A percentile compares a stretch with the other conserved stretches of the same genome.
Conservation (phyloP, 2,329 filamentous ascomycete species). For the Arthrobotrys sphaeroides region DNA sequence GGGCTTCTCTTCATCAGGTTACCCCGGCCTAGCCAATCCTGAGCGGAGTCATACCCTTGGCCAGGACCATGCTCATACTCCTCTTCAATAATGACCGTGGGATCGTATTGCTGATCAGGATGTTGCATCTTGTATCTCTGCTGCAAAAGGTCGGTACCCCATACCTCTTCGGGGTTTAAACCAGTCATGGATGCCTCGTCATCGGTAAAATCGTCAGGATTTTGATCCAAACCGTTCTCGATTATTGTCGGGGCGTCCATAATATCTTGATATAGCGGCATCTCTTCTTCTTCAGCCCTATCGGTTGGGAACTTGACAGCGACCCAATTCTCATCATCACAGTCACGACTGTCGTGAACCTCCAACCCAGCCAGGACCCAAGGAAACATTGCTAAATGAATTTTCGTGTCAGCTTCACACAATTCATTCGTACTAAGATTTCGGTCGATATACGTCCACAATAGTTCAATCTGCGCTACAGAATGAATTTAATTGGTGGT, state of each 20-base stretch:
- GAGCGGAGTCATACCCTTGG: not conserved
- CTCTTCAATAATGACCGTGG: not conserved
- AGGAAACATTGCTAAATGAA: not conserved
- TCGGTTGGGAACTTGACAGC: conserved; percentile 7
- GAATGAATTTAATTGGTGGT: too few relatives aligned
- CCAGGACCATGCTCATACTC: not conserved
- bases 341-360: conserved; percentile 24
- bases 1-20: conserved; percentile 16
- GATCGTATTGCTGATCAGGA: not conserved
- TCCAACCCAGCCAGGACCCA: conserved; percentile 3
- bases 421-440: too few relatives aligned
- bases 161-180: not conserved
- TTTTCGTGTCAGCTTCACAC: too few relatives aligned
- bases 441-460: too few relatives aligned
- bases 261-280: not conserved
- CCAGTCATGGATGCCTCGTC: not conserved
- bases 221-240: not conserved
- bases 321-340: conserved; percentile 15
- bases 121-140: not conserved
- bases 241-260: conserved; percentile 20
- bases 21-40: not conserved
- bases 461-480: too few relatives aligned
- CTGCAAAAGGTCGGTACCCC: not conserved
- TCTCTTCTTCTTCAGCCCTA: not conserved
- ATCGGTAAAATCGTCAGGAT: not conserved